Evolutionary conservation across 352 stramenopile genomes (phyloP), one percentile per base, ranked within the genome.

Genomic region (Discostella stelligera): DNA sequence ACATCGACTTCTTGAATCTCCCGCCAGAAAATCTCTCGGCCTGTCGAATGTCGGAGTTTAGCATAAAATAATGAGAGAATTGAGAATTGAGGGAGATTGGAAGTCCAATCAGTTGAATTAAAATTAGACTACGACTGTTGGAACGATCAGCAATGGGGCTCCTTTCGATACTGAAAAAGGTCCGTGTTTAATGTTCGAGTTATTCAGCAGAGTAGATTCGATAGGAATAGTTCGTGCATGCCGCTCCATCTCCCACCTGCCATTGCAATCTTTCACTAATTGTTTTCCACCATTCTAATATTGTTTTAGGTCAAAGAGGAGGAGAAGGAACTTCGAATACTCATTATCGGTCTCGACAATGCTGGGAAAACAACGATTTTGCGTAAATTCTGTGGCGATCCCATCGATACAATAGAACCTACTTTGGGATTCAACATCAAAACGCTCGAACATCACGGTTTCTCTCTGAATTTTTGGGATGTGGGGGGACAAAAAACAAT

Each of bases 401-500:
- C 98, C 52, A 98, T 98, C 58, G 94, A 96, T 21, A 94, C 96
- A 50, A 98, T 99, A 79, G 96, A 94, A 50, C 97, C 97, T 8
- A 99, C 97, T 23, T 89, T 99, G 0, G 97, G 97, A 21, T 99
- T 99, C 87, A 96, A 99, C 74, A 99, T 99, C 84, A 96, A 99
- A 82, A 98, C 96, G 30, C 89, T 99, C 32, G 95, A 99, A 67
- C 98, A 98, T 83, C 74, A 79, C 46, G 58, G 50, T 27, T 91
- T 90, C 25, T 55, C 81, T 37, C 65, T 92, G 0, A 88, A 92
- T 60, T 20, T 93, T 37, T 99, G 96, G 96, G 97, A 99, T 85
- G 96, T 99, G 55, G 97, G 97, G 65, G 97, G 97, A 30, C 97
- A 99, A 90, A 97, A 98, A 72, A 99, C 97, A 20, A 99, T 99